phyloP scores from a whole-genome alignment of 1,284 basidiomycete genomes.

The Cystobasidium pallidum region DNA sequence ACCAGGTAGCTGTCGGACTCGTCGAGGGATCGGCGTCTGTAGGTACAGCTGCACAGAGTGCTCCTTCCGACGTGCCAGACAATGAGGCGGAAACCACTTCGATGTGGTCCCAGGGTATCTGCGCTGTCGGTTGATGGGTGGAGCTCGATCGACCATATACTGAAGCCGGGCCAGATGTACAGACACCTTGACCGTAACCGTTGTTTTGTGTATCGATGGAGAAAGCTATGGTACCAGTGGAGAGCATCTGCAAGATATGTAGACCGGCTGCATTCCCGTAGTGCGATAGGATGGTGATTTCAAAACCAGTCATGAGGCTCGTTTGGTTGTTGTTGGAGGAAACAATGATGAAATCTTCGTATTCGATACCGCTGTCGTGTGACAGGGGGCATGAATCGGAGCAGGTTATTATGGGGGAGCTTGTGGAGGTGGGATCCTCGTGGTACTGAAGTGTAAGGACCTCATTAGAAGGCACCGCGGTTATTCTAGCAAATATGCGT shows the following conservation, averaged over 20 bases:
- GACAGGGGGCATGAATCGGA: constrained; percentile 56
- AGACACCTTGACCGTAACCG: constrained; percentile 55
- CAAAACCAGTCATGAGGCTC: constrained; percentile 75
- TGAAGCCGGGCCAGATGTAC: constrained; percentile 41
- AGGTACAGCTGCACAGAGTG: constrained; percentile 70
- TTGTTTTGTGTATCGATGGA: constrained; percentile 65
- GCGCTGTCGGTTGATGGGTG: constrained; percentile 37
- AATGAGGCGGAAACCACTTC: constrained; percentile 54
- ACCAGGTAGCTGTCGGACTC: constrained; percentile 80
- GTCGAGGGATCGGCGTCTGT: constrained; percentile 67
- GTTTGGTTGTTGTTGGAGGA: constrained; percentile 55
- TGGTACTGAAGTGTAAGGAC: constrained; percentile 51
- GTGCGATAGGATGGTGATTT: constrained; percentile 77
- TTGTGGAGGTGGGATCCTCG: constrained; percentile 49
- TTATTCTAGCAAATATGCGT: constrained; percentile 48
- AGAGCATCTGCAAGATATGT: constrained; percentile 85
- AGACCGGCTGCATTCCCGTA: constrained; percentile 78
- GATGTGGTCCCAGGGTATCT: constrained; percentile 45
- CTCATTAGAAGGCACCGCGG: constrained; percentile 53
- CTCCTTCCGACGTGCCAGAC: constrained; percentile 74
- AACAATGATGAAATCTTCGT: constrained; percentile 85
- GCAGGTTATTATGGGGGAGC: constrained; percentile 54
- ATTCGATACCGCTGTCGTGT: constrained; percentile 66
- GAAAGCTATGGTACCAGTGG: constrained; percentile 73
- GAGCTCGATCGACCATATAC: constrained; percentile 52